A percentile compares a stretch with the other conserved stretches of the same genome.
Conservation (phyloP, 2,329 filamentous ascomycete species). For the Apiospora arundinis region DNA sequence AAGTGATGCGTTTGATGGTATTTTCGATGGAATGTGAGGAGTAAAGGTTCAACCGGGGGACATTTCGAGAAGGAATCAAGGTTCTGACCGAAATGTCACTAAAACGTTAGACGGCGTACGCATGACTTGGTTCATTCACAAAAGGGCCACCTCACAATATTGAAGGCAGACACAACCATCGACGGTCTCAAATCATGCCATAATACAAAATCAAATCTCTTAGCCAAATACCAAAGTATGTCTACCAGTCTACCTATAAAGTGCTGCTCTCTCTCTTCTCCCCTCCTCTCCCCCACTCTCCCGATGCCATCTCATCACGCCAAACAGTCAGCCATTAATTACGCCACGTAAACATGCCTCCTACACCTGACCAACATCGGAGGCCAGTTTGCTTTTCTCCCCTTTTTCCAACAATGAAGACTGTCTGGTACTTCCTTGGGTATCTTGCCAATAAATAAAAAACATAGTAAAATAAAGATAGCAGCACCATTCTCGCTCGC, state of each 20-base stretch:
- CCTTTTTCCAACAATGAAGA: slow-evolving; percentile 1
- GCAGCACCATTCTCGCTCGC: background rate
- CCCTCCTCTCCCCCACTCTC: too few species aligned
- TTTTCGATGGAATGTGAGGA: background rate
- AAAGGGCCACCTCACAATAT: background rate
- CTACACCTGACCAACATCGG: background rate
- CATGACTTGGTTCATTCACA: background rate
- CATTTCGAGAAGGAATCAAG: too few species aligned
- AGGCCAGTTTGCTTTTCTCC: background rate
- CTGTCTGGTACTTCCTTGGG: slow-evolving; percentile 16
- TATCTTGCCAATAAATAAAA: slow-evolving; percentile 8
- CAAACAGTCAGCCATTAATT: slow-evolving; percentile 9
- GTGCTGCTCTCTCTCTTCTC: too few species aligned
- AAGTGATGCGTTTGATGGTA: too few species aligned
- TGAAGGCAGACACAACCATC: background rate
- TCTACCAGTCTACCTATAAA: slow-evolving; percentile 13
- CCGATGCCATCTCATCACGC: background rate
- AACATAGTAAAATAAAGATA: slow-evolving; percentile 7
- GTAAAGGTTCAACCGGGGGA: too few species aligned
- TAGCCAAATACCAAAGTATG: slow-evolving; percentile 10
- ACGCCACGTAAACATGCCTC: background rate
- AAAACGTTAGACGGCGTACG: too few species aligned
- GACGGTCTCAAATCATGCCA: background rate
- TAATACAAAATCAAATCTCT: background rate
- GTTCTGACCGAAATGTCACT: too few species aligned